Percentiles rank a stretch among this genome's conserved stretches.
phyloP scores from a whole-genome alignment of 1,139 yeast species.

The Nematodospora anomalae region DNA sequence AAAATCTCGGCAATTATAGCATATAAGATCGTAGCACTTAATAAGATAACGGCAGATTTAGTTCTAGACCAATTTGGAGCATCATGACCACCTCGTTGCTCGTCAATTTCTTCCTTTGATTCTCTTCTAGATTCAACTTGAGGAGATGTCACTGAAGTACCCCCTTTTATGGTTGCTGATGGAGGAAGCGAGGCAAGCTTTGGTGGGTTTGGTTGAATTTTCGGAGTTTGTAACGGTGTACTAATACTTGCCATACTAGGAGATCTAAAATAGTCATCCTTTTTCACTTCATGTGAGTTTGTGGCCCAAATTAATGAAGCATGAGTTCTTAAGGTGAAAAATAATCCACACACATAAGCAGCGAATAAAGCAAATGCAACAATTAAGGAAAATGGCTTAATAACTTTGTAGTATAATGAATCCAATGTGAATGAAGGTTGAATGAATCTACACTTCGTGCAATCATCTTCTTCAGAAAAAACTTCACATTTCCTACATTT shows the following conservation, averaged over 20 bases:
- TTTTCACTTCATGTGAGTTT: constrained; percentile 34
- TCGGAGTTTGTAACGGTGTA: constrained; percentile 25
- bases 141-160: constrained; percentile 1
- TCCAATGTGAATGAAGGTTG: constrained; percentile 73
- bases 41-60: constrained; percentile 80
- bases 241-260: constrained; percentile 38
- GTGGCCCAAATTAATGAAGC: constrained; percentile 95
- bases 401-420: constrained; percentile 60
- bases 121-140: constrained; percentile 14
- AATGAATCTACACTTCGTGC: constrained; percentile 73
- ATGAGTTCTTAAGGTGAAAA: constrained; percentile 92
- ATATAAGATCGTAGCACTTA: constrained; percentile 82
- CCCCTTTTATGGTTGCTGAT: constrained; percentile 13
- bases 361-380: constrained; percentile 80
- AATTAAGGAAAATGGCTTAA: constrained; percentile 78
- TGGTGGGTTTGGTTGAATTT: constrained; percentile 11
- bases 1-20: constrained; percentile 94
- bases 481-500: constrained; percentile 56
- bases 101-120: constrained; percentile 22
- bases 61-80: constrained; percentile 96
- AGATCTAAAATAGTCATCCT: constrained; percentile 28
- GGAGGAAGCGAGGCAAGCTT: constrained; percentile 12
- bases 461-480: constrained; percentile 32
- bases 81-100: constrained; percentile 72
- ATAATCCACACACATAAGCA: constrained; percentile 86